These are phyloP conservation scores for Pisolithus sp. DNA, from an alignment of 768 basidiomycete species.

Conservation along the genomic window DNA sequence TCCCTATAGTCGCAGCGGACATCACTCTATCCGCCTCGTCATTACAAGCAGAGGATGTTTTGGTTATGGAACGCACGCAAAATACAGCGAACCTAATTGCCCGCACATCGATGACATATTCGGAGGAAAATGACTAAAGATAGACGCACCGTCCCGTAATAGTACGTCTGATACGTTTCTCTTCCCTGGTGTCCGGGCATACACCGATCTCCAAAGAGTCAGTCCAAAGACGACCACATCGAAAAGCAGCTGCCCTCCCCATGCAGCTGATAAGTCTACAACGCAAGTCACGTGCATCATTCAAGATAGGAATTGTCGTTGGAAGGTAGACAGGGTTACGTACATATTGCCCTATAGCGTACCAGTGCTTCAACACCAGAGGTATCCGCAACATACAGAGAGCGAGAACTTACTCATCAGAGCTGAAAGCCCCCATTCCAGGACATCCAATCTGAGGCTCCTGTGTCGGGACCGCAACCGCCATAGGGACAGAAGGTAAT, in stretches of 20 bases:
- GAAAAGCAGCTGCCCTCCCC: constrained; percentile 12
- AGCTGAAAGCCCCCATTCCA: too few species aligned
- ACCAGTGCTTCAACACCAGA: neutral
- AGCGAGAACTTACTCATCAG: too few species aligned
- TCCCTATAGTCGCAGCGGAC: constrained; percentile 3
- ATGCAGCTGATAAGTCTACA: constrained; percentile 7
- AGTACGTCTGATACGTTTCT: constrained; percentile 8
- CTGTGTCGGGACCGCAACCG: too few species aligned
- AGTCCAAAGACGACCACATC: constrained; percentile 17
- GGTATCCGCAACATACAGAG: too few species aligned
- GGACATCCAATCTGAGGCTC: too few species aligned
- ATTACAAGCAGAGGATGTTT: neutral
- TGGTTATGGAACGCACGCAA: constrained; percentile 6
- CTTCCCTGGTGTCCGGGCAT: neutral
- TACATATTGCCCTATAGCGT: neutral
- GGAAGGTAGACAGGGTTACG: neutral
- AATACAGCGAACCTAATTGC: constrained; percentile 11
- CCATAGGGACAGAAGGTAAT: too few species aligned
- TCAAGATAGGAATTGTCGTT: constrained; percentile 6
- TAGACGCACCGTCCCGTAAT: constrained; percentile 12
- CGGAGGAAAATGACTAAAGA: neutral
- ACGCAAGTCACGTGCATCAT: neutral
- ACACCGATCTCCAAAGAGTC: constrained; percentile 11
- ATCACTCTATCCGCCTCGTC: constrained; percentile 6
- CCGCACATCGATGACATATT: neutral